Percentiles rank a stretch among this genome's conserved stretches.
Conservation (phyloP, 441 rosid genomes). For the Euphorbia celastroides region DNA sequence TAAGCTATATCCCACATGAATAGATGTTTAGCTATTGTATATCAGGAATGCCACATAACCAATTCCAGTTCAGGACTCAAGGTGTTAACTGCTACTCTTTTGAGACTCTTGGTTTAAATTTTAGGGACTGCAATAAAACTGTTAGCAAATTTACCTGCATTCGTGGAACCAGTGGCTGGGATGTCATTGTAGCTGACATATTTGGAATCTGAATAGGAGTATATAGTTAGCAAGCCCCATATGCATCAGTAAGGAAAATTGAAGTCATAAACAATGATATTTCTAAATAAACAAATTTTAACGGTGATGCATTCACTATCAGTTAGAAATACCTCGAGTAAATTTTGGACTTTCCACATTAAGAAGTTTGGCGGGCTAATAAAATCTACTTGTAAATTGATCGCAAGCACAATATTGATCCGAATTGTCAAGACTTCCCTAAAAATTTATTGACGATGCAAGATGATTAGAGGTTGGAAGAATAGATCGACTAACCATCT, state of each 20-base stretch:
- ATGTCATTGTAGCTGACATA: constrained; percentile 69
- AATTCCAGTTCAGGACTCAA: not conserved
- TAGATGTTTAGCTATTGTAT: not conserved
- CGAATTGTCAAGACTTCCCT: not conserved
- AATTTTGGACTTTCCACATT: not conserved
- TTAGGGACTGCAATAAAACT: not conserved
- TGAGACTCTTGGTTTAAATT: not conserved
- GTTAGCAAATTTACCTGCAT: constrained; percentile 53
- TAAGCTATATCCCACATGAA: not conserved
- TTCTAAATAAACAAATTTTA: not conserved
- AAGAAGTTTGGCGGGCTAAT: not conserved
- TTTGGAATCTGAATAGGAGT: constrained; percentile 59
- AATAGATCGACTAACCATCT: constrained; percentile 55
- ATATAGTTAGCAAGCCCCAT: constrained; percentile 12
- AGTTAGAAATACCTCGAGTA: not conserved
- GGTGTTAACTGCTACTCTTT: not conserved
- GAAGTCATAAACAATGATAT: not conserved
- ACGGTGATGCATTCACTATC: not conserved
- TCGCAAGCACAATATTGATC: not conserved
- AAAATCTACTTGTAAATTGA: not conserved
- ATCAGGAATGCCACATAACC: not conserved
- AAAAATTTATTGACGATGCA: not conserved
- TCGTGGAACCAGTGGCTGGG: constrained; percentile 63
- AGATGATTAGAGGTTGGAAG: constrained; percentile 3
- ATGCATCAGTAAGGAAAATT: constrained; percentile 9